Conservation (phyloP, 2,329 filamentous ascomycete species). For the Paraphoma chrysanthemicola region DNA sequence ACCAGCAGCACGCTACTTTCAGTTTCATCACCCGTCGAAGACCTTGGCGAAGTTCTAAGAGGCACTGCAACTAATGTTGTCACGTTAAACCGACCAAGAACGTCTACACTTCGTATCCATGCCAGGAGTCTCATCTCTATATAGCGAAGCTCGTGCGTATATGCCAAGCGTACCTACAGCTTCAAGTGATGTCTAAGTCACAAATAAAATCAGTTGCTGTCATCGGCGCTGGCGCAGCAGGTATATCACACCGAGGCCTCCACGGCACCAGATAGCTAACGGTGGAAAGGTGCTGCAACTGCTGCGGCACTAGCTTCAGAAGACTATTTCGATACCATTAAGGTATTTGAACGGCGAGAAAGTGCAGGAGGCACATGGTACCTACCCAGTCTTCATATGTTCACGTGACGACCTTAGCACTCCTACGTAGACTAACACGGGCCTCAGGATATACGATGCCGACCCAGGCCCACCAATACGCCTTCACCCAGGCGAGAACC, state of each 20-base stretch:
- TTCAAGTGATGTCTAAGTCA: not conserved
- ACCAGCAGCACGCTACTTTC: no score
- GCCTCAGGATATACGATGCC: constrained; percentile 61
- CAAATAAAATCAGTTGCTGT: not conserved
- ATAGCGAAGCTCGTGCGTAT: no score
- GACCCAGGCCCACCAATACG: constrained; percentile 46
- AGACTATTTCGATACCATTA: constrained; percentile 40
- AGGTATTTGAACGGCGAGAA: constrained; percentile 45
- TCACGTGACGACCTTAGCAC: not conserved
- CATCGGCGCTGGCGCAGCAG: not conserved
- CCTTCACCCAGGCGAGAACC: constrained; percentile 54
- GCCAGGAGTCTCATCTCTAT: no score
- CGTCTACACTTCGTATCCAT: no score
- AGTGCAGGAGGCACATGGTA: constrained; percentile 47
- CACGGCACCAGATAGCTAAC: not conserved
- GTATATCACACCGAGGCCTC: not conserved
- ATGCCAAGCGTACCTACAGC: no score
- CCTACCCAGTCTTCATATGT: not conserved
- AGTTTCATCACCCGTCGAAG: no score
- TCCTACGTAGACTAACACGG: not conserved
- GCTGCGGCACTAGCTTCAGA: constrained; percentile 46
- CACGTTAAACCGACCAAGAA: no score
- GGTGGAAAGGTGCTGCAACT: constrained; percentile 36
- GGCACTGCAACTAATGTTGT: no score
- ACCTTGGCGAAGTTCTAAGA: no score